Conservation (phyloP, 352 stramenopile species). For the Phytophthora chlamydospora region DNA sequence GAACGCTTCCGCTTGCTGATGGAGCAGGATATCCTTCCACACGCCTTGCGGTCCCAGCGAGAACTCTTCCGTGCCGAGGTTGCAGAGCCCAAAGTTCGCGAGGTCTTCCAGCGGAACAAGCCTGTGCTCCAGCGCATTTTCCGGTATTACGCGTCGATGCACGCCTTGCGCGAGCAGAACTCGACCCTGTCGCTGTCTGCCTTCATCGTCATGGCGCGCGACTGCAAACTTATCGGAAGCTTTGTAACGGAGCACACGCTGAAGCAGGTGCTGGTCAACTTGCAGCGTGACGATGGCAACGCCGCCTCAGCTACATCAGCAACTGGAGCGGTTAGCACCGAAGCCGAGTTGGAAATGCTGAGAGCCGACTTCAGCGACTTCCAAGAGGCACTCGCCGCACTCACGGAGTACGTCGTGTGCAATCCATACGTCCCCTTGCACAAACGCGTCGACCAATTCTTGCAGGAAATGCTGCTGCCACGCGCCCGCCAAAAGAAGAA, state of each 20-base stretch:
- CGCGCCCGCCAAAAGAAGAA: constrained; percentile 78
- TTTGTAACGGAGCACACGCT: constrained; percentile 84
- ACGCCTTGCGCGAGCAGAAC: constrained; percentile 72
- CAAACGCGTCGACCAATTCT: constrained; percentile 81
- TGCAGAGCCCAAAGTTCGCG: constrained; percentile 67
- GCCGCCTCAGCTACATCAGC: constrained; percentile 6
- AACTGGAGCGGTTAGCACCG: constrained; percentile 13
- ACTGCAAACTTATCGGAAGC: constrained; percentile 77
- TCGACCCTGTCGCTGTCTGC: constrained; percentile 72
- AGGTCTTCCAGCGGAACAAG: constrained; percentile 81
- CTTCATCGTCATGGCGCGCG: constrained; percentile 65
- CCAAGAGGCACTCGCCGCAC: constrained; percentile 69
- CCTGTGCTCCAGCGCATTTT: constrained; percentile 72
- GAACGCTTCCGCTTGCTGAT: constrained; percentile 74
- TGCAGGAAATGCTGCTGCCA: constrained; percentile 76
- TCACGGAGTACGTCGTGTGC: constrained; percentile 81
- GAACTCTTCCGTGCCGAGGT: constrained; percentile 80
- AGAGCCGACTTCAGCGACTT: constrained; percentile 74
- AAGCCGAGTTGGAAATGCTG: constrained; percentile 45
- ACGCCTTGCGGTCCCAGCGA: constrained; percentile 70
- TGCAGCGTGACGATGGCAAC: constrained; percentile 62
- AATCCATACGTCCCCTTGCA: constrained; percentile 80
- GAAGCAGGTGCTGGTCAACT: constrained; percentile 77
- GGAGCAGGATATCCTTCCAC: constrained; percentile 68
- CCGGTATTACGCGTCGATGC: constrained; percentile 83